Percentiles rank a stretch among this genome's conserved stretches.
Conservation (phyloP, 1,284 basidiomycete genomes). For the Fistulina hepatica region DNA sequence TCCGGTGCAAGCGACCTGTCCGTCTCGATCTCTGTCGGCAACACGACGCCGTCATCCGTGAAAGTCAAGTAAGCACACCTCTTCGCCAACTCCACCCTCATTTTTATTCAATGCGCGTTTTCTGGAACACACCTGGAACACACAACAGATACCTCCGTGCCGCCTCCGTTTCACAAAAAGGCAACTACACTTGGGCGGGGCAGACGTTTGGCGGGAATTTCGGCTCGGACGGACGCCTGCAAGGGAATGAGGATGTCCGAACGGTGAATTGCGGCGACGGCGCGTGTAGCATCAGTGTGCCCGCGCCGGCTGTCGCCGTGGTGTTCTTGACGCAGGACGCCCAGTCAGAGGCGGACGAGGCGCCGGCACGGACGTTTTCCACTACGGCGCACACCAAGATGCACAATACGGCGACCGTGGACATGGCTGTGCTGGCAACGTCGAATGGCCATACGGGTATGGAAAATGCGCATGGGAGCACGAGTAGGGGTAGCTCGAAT, state of each 20-base stretch:
- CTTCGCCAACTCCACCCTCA: constrained; percentile 35
- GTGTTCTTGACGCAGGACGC: constrained; percentile 40
- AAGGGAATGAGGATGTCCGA: constrained; percentile 38
- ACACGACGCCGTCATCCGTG: constrained; percentile 2
- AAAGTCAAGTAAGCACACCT: constrained; percentile 44
- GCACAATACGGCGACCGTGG: constrained; percentile 35
- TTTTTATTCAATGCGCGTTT: constrained; percentile 1
- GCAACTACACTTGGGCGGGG: constrained; percentile 63
- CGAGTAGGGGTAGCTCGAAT: constrained; percentile 37
- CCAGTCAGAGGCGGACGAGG: constrained; percentile 7
- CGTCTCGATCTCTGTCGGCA: constrained; percentile 6
- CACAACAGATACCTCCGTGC: constrained; percentile 31
- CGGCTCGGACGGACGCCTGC: constrained; percentile 50
- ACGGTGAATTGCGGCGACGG: constrained; percentile 37
- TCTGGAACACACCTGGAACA: constrained; percentile 2
- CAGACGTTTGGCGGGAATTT: constrained; percentile 61
- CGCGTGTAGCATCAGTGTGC: constrained; percentile 48
- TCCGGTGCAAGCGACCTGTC: constrained; percentile 2
- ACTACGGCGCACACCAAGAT: constrained; percentile 42
- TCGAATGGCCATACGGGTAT: constrained; percentile 39
- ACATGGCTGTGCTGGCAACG: constrained; percentile 31
- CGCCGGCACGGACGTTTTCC: constrained; percentile 38
- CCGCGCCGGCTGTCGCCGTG: constrained; percentile 59
- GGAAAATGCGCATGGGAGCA: constrained; percentile 30
- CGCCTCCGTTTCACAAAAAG: constrained; percentile 46